Base-by-base conservation (phyloP, 23 red algal species). In the Gracilaria vermiculophylla region DNA sequence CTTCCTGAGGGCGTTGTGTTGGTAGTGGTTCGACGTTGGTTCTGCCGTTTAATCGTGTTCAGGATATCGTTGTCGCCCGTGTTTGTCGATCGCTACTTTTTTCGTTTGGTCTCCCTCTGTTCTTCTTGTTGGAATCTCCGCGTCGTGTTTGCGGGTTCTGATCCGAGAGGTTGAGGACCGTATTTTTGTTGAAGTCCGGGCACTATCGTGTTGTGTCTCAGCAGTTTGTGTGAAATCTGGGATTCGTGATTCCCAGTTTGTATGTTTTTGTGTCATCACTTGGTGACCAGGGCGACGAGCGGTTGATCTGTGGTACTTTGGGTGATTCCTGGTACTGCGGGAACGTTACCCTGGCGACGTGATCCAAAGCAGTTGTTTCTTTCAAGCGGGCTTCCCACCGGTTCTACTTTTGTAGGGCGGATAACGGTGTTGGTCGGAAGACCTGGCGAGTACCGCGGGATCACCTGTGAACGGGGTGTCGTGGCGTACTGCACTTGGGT, bases 1-100 rank as follows among this genome's bases (percentile, higher is more conserved):
- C 73, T 78, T 47, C 73, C 73, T 78, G 73, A 78, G 73, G 73
- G 73, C 73, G 45, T 78, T 53, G 73, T 54, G 44, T 5, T 78
- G 73, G 73, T 78, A 78, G 45, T 78, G 73, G 73, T 54, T 78
- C 44, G 52, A 54, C 73, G 1, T 78, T 53, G 24, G 19, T 78
- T 7, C 54, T 47, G 73, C n/a, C n/a, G n/a, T n/a, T n/a, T 78
- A 47, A 78, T 57, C 25, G 52, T 78, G 34, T 78, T 78, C 54
- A 47, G 73, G 73, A 10, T 14, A 13, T 53, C 73, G 47, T 53
- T 39, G 14, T 53, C 33, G 73, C 47, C 52, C 35, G 0, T 78
- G 35, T 78, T 78, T 78, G 47, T 78, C 52, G 73, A 78, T 70
- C 64, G 64, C 64, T 70, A 42, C 42, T 35, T 35, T 32, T 23